A percentile compares a stretch with the other conserved stretches of the same genome.
Evolutionary conservation across 306 rosid species (phyloP).

Genomic region (Vachellia collinsii): DNA sequence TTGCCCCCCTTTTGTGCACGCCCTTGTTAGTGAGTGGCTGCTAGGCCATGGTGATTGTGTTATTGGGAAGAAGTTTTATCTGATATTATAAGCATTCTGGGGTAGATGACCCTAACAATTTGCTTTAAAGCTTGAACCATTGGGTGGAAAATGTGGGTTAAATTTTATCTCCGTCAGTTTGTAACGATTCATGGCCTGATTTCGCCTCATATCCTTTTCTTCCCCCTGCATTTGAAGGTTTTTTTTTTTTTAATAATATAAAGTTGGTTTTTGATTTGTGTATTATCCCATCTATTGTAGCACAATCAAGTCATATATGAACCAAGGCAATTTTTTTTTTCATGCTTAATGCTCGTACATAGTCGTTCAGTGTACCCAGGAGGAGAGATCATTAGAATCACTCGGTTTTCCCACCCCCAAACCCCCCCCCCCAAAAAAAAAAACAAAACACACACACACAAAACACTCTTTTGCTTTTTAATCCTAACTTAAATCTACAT

Average conservation of each 20-base stretch:
- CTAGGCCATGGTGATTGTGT: conserved; percentile 3
- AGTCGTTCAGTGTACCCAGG: too few species aligned
- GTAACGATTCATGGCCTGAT: conserved; percentile 4
- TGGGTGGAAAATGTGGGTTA: conserved; percentile 16
- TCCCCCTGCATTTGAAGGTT: background rate
- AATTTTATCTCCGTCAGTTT: conserved; percentile 13
- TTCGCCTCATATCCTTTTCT: background rate
- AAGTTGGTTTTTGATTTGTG: background rate
- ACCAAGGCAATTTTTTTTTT: background rate
- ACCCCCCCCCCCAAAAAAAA: too few species aligned
- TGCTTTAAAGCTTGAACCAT: background rate
- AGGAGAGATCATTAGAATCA: too few species aligned
- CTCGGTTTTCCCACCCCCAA: too few species aligned
- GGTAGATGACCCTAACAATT: conserved; percentile 17
- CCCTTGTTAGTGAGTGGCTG: conserved; percentile 4
- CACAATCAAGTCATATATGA: background rate
- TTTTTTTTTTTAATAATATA: background rate
- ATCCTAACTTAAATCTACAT: too few species aligned
- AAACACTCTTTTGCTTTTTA: too few species aligned
- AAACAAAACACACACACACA: too few species aligned
- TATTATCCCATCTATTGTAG: background rate
- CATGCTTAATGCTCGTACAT: background rate
- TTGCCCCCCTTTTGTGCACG: conserved; percentile 35
- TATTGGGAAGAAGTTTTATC: conserved; percentile 10
- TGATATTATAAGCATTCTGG: conserved; percentile 24